Percentiles rank a stretch among this genome's conserved stretches.
phyloP scores from a whole-genome alignment of 2,329 filamentous ascomycete species.

The Penicillium sp. region DNA sequence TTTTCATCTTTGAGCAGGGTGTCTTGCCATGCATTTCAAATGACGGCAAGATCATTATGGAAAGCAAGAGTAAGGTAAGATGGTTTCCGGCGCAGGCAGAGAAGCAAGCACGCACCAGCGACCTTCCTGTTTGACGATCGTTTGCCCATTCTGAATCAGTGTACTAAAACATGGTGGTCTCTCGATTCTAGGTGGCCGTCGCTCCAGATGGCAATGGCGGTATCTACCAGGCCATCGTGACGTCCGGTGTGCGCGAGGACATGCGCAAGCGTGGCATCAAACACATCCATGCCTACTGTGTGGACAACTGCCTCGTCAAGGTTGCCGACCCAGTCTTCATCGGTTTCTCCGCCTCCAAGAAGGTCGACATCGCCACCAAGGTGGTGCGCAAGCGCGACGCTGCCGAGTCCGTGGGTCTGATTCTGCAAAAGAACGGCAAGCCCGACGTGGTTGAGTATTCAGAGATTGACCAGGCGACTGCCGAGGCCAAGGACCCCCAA shows the following conservation, averaged over 20 bases:
- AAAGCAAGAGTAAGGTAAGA: constrained; percentile 71
- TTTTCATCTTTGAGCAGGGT: constrained; percentile 92
- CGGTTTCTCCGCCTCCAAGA: constrained; percentile 79
- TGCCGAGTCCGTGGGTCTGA: constrained; percentile 90
- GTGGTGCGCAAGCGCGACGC: constrained; percentile 98
- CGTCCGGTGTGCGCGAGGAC: constrained; percentile 72
- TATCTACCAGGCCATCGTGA: constrained; percentile 85
- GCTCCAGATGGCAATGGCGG: constrained; percentile 97
- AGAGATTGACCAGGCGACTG: constrained; percentile 84
- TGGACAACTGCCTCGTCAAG: constrained; percentile 98
- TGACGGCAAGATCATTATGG: constrained; percentile 92
- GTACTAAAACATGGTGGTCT: background rate
- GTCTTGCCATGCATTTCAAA: constrained; percentile 95
- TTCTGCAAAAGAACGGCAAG: constrained; percentile 89
- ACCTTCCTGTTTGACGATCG: background rate
- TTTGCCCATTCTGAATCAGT: background rate
- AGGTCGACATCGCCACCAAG: constrained; percentile 96
- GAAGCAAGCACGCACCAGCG: too few species aligned
- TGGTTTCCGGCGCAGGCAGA: too few species aligned
- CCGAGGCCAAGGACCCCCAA: constrained; percentile 78
- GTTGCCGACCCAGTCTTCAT: constrained; percentile 97
- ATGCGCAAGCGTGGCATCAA: constrained; percentile 84
- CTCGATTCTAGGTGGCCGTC: constrained; percentile 61
- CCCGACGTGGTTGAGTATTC: constrained; percentile 98
- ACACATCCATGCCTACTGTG: constrained; percentile 96